phyloP scores from a whole-genome alignment of 306 rosid species.

The Medicago lupulina region DNA sequence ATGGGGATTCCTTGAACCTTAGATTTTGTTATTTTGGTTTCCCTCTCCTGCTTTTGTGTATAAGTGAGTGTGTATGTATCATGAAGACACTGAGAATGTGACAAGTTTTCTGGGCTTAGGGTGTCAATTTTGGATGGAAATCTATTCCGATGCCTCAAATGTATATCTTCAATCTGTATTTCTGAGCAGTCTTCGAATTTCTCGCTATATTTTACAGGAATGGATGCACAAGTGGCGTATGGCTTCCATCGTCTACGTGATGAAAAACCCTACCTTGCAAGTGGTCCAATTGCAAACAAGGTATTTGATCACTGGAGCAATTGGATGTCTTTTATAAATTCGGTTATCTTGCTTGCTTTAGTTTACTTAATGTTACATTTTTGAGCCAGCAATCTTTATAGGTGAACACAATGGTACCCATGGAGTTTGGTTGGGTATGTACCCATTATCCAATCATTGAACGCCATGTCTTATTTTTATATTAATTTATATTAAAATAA shows the following conservation, averaged over 20 bases:
- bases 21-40: constrained; percentile 16
- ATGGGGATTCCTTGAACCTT: constrained; percentile 26
- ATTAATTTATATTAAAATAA: too few relatives aligned
- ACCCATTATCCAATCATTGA: too few relatives aligned
- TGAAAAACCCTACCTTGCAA: constrained; percentile 92
- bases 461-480: too few relatives aligned
- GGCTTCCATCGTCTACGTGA: constrained; percentile 94
- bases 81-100: constrained; percentile 13
- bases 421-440: too few relatives aligned
- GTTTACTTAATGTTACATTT: constrained; percentile 25
- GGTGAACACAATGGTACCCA: too few relatives aligned
- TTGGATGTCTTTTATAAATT: constrained; percentile 21
- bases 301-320: constrained; percentile 46
- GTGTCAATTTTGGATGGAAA: constrained; percentile 20
- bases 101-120: constrained; percentile 24
- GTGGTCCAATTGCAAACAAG: constrained; percentile 93
- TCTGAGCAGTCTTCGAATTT: constrained; percentile 15
- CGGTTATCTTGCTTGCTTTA: constrained; percentile 25
- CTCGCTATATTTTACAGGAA: constrained; percentile 65
- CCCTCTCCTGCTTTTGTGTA: not conserved
- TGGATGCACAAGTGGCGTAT: constrained; percentile 98
- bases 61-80: not conserved
- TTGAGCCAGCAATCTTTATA: constrained; percentile 10
- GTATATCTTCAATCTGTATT: constrained; percentile 31
- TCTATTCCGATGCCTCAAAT: not conserved